Evolutionary conservation across 2,329 filamentous ascomycete species (phyloP).

Genomic region (Botrytis sinoallii): DNA sequence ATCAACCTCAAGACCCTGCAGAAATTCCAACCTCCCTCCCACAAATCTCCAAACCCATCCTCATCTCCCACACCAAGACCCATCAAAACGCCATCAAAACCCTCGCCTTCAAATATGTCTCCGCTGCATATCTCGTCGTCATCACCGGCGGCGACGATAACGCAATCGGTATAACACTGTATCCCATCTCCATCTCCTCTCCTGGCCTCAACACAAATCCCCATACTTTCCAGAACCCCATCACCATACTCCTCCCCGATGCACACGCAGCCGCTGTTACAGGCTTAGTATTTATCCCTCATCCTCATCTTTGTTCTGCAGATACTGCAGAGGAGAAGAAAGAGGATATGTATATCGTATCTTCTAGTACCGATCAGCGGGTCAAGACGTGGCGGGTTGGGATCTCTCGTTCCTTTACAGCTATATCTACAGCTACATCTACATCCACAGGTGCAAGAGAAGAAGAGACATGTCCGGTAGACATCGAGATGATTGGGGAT

Average conservation of each 20-base stretch:
- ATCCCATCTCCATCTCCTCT: constrained; percentile 27
- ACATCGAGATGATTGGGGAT: constrained; percentile 47
- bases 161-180: constrained; percentile 59
- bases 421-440: neutral
- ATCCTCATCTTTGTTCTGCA: neutral
- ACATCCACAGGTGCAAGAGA: constrained; percentile 7
- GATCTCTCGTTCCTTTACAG: neutral
- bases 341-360: constrained; percentile 39
- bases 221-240: neutral
- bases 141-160: constrained; percentile 88
- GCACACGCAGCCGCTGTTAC: constrained; percentile 74
- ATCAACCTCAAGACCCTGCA: no score
- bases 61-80: constrained; percentile 44
- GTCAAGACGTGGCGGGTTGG: constrained; percentile 50
- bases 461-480: constrained; percentile 22
- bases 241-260: constrained; percentile 43
- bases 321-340: neutral
- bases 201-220: neutral
- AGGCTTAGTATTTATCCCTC: constrained; percentile 43
- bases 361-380: constrained; percentile 59
- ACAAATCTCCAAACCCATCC: constrained; percentile 3
- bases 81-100: constrained; percentile 83
- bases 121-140: constrained; percentile 44
- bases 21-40: neutral
- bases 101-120: constrained; percentile 44